Base-by-base conservation (phyloP, 352 stramenopile genomes). In the Phytophthora melonis region DNA sequence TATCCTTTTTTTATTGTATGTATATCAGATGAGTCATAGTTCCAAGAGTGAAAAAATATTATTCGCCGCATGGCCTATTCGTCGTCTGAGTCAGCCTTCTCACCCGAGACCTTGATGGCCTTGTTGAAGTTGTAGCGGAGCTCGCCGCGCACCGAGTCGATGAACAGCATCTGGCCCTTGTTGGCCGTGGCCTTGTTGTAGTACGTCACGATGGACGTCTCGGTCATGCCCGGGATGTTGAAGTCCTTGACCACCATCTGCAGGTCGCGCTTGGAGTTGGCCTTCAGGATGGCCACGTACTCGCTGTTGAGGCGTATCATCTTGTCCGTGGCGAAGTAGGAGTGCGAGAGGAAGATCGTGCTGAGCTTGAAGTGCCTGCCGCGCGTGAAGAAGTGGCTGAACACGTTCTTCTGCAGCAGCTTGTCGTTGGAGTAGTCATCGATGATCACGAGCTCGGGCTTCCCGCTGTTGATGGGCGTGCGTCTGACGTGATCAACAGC, bases 401-500 rank as follows among this genome's bases (percentile, higher is more conserved):
- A 53, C 10, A 63, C 34, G n/a, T 63, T 63, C 36, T 63, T 63
- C 36, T 63, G 67, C 3, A 74, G 59, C 9, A 53, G 16, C 25
- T 58, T 23, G 57, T 70, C 54, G n/a, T 74, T 74, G 0, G 9
- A 52, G 18, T 66, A 74, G 11, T 74, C 67, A 39, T 74, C 67
- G 7, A 74, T 74, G n/a, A 74, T 63, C 1, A 74, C 60, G 6
- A 74, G 21, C 47, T 77, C 58, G 47, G 58, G 58, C 52, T 76
- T 72, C 10, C 58, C 65, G 19, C 39, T 54, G 36, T 30, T 61
- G 2, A 68, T 47, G 11, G 62, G 52, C 3, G 62, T 68, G 43
- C 32, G 62, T 3, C 62, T 23, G 0, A 68, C 55, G 21, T 69
- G 62, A 62, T 69, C 53, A 34, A 63, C 62, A 6, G 9, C 57